Percentiles rank a stretch among this genome's conserved stretches.
phyloP scores from a whole-genome alignment of 2,329 filamentous ascomycete species.

The Colletotrichum brevisporum region DNA sequence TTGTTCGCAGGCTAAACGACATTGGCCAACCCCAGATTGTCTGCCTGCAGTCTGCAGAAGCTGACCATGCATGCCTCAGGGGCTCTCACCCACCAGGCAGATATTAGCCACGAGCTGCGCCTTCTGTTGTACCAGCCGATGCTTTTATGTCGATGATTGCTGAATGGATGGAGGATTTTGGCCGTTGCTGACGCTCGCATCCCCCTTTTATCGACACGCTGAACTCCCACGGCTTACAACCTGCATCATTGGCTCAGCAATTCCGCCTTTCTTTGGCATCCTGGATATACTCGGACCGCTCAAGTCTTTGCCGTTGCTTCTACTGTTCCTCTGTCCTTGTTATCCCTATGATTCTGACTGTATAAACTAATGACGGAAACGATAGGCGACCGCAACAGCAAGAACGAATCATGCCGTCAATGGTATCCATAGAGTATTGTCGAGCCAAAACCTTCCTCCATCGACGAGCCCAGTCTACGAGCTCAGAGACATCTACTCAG shows the following conservation, averaged over 20 bases:
- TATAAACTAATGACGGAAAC: too few relatives aligned
- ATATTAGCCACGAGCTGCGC: neutral
- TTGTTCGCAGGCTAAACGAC: neutral
- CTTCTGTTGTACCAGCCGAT: neutral
- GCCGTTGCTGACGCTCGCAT: constrained; percentile 1
- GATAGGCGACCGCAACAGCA: too few relatives aligned
- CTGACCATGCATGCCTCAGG: constrained; percentile 21
- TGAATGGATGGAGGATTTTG: constrained; percentile 1
- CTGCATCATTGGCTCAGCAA: neutral
- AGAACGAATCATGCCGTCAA: too few relatives aligned
- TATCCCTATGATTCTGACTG: too few relatives aligned
- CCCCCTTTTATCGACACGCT: neutral
- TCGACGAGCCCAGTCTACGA: too few relatives aligned
- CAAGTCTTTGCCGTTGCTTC: too few relatives aligned
- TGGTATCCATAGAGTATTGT: too few relatives aligned
- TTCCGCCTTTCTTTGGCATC: neutral
- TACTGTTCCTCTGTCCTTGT: too few relatives aligned
- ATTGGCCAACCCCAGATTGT: constrained; percentile 13
- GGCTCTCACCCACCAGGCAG: neutral
- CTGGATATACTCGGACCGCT: neutral
- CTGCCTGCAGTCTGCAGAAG: neutral
- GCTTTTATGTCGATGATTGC: neutral
- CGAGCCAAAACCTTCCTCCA: too few relatives aligned
- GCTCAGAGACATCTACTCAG: too few relatives aligned
- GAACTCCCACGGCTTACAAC: neutral